These are phyloP conservation scores for Neofusicoccum parvum DNA, from an alignment of 2,329 filamentous ascomycete species.

Conservation along the genomic window DNA sequence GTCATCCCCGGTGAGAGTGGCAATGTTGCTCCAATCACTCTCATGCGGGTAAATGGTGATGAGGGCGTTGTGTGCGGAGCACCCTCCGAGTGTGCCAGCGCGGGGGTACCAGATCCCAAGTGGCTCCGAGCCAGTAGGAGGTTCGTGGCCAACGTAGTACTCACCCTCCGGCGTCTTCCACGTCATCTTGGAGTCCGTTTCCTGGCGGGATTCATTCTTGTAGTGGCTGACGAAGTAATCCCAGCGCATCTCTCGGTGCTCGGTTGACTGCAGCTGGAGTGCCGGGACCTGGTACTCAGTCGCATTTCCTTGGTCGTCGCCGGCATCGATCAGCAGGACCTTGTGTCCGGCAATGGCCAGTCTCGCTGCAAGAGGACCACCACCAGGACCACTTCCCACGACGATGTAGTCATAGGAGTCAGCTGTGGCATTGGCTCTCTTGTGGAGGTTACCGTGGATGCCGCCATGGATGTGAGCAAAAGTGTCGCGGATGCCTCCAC, in stretches of 20 bases:
- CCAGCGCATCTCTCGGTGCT: conserved; percentile 61
- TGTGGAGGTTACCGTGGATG: too few relatives aligned
- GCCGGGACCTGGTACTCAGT: conserved; percentile 55
- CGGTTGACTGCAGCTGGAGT: conserved; percentile 56
- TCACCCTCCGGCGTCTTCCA: conserved; percentile 56
- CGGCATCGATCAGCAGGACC: conserved; percentile 62
- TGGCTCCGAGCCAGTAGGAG: conserved; percentile 54
- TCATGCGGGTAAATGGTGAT: conserved; percentile 61
- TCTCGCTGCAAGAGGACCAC: conserved; percentile 60
- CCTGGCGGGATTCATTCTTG: conserved; percentile 55
- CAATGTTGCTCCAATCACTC: conserved; percentile 62
- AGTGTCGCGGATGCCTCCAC: neutral
- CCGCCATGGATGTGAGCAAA: too few relatives aligned
- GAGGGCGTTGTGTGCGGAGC: conserved; percentile 63
- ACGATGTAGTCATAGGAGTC: conserved; percentile 62
- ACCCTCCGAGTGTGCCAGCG: conserved; percentile 59
- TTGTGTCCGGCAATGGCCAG: conserved; percentile 61
- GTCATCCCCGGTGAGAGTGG: conserved; percentile 59
- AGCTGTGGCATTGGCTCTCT: neutral
- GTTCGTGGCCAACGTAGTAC: conserved; percentile 56
- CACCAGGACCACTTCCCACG: conserved; percentile 62
- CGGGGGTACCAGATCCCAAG: conserved; percentile 62
- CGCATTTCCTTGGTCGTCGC: conserved; percentile 57
- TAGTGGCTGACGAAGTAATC: conserved; percentile 68
- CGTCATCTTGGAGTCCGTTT: conserved; percentile 61